phyloP scores from a whole-genome alignment of 345 rosid species.

The Citrus australasica region DNA sequence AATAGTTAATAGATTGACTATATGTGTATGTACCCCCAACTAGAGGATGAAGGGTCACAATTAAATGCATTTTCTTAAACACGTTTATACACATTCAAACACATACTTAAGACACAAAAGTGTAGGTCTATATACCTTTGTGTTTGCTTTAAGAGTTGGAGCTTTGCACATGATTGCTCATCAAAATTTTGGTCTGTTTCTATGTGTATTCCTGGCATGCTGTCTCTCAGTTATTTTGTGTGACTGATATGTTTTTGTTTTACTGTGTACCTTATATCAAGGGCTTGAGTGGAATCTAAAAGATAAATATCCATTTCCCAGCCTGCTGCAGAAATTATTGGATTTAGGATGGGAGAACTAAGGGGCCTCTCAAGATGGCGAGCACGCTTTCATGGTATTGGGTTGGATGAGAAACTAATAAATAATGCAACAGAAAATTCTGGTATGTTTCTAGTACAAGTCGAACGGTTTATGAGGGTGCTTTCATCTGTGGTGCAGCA shows the following conservation, averaged over 20 bases:
- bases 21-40: neutral
- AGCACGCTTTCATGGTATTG: constrained; percentile 70
- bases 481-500: constrained; percentile 81
- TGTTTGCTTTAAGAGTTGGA: neutral
- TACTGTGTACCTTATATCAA: constrained; percentile 15
- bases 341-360: constrained; percentile 92
- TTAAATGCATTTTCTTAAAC: neutral
- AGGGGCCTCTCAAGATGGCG: constrained; percentile 94
- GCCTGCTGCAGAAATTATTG: constrained; percentile 97
- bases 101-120: neutral
- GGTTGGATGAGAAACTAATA: constrained; percentile 71
- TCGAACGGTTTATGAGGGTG: constrained; percentile 80
- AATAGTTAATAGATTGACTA: neutral
- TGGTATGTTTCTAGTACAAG: constrained; percentile 76
- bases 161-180: neutral
- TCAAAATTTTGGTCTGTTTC: neutral
- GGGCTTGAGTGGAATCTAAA: constrained; percentile 33
- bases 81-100: neutral
- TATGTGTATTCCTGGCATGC: neutral
- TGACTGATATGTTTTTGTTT: constrained; percentile 15
- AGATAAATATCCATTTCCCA: constrained; percentile 39
- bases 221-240: constrained; percentile 3
- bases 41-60: neutral
- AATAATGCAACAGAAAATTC: constrained; percentile 66
- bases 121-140: neutral